Percentiles rank a stretch among this genome's conserved stretches.
Conservation (phyloP, 768 basidiomycete species). For the Suillus tomentosus region DNA sequence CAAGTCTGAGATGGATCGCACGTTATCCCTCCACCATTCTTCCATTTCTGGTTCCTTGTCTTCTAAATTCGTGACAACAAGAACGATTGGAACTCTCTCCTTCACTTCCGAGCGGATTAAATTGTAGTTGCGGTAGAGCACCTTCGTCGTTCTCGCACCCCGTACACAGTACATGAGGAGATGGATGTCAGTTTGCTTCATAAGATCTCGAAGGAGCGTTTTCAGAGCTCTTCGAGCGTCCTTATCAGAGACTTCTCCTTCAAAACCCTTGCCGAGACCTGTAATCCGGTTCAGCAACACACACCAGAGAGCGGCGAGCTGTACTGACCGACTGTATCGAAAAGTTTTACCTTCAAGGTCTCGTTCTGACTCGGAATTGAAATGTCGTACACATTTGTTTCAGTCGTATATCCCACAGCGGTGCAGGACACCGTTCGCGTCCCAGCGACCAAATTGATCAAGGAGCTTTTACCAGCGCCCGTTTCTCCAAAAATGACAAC, state of each 20-base stretch:
- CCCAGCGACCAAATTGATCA: constrained; percentile 32
- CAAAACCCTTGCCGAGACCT: constrained; percentile 34
- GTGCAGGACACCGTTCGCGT: constrained; percentile 31
- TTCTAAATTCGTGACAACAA: constrained; percentile 38
- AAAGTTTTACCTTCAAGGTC: constrained; percentile 23
- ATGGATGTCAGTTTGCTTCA: constrained; percentile 24
- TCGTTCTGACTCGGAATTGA: background rate
- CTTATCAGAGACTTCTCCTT: constrained; percentile 28
- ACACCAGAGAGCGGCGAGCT: background rate
- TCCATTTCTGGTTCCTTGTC: constrained; percentile 36
- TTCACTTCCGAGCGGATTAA: constrained; percentile 32
- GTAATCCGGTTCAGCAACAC: background rate
- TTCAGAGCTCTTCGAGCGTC: constrained; percentile 29
- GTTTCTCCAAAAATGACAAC: constrained; percentile 36
- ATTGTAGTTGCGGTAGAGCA: constrained; percentile 31
- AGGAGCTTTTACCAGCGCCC: constrained; percentile 33
- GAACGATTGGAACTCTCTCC: constrained; percentile 30
- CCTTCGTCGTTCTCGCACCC: constrained; percentile 29
- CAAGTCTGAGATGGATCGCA: constrained; percentile 30
- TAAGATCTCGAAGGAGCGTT: constrained; percentile 29
- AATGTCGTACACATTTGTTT: background rate
- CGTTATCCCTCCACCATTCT: constrained; percentile 42
- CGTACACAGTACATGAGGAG: constrained; percentile 38
- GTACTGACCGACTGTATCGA: constrained; percentile 27
- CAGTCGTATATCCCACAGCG: constrained; percentile 19